Base-by-base conservation (phyloP, 139 green algal species). In the Chloropicon primus region DNA sequence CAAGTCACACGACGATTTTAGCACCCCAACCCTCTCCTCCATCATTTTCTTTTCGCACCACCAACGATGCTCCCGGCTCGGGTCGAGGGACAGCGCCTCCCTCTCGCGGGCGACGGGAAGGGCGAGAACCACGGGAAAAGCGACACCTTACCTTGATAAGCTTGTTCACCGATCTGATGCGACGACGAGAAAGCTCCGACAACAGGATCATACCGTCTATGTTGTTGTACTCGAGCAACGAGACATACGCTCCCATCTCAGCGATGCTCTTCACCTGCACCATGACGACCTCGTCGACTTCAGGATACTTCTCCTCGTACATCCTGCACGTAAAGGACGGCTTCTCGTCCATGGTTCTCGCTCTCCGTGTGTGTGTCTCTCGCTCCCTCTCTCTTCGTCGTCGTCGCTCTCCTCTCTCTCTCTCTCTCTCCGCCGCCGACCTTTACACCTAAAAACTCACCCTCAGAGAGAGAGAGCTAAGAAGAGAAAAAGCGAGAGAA, bases 211-310 rank as follows among this genome's bases (percentile, higher is more conserved):
- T 99, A 76, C 95, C 95, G 78, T 93, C 88, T 62, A 62, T 62
- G 82, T 86, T 87, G 73, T 93, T 91, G 74, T 96, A 97, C 80
- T 97, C 95, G 28, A 99, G 88, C 75, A 99, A 86, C 5, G 83
- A 87, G 1, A 99, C 95, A 74, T 99, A 99, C 17, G 95, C 95
- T 25, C 95, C 95, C 95, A 99, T 99, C 82, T 99, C 96, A 28
- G 96, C 95, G 78, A 97, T 72, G 79, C 74, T 81, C 75, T 86
- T 86, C 0, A 86, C 90, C 83, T 95, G 87, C 26, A 99, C 93
- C 92, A 99, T 98, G 17, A 99, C 96, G 24, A 97, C 92, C 53
- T 98, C 90, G 77, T 99, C 95, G 22, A 99, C 92, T 76, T 99
- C 95, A 28, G 95, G 95, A 74, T 90, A 99, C 76, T 93, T 91